Evolutionary conservation across 768 basidiomycete genomes (phyloP).

Genomic region (Coprinopsis sp.): DNA sequence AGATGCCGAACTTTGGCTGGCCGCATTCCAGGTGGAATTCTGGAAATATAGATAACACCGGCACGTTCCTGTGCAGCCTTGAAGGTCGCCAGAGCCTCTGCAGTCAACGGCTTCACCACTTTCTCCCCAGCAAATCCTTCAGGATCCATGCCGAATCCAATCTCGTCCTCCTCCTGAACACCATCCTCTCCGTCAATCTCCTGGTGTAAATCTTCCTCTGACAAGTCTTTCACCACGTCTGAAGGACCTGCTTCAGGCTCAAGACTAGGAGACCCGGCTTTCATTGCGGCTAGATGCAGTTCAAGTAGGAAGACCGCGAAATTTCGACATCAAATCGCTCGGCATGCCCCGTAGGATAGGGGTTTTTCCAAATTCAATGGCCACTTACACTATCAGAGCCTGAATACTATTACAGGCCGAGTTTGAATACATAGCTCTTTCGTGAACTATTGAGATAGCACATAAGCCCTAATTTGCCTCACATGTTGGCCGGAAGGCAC

Average conservation of each 20-base stretch:
- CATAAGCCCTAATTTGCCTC: too few relatives aligned
- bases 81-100: constrained; percentile 71
- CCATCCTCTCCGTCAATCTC: constrained; percentile 21
- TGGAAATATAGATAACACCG: constrained; percentile 90
- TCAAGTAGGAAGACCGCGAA: too few relatives aligned
- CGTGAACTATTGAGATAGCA: too few relatives aligned
- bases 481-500: too few relatives aligned
- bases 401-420: too few relatives aligned
- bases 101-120: constrained; percentile 67
- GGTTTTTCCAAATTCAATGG: too few relatives aligned
- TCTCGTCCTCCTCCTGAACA: constrained; percentile 20
- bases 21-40: constrained; percentile 97
- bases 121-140: constrained; percentile 60
- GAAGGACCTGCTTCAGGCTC: constrained; percentile 10
- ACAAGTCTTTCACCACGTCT: neutral
- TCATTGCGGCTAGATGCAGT: too few relatives aligned
- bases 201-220: neutral
- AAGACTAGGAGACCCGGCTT: too few relatives aligned
- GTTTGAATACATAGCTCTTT: too few relatives aligned
- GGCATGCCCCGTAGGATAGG: too few relatives aligned
- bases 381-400: too few relatives aligned
- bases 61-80: constrained; percentile 68
- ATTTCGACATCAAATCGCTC: too few relatives aligned
- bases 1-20: constrained; percentile 94
- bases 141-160: constrained; percentile 48